phyloP scores from a whole-genome alignment of 805 yeast species.

The Myxozyma monticola region DNA sequence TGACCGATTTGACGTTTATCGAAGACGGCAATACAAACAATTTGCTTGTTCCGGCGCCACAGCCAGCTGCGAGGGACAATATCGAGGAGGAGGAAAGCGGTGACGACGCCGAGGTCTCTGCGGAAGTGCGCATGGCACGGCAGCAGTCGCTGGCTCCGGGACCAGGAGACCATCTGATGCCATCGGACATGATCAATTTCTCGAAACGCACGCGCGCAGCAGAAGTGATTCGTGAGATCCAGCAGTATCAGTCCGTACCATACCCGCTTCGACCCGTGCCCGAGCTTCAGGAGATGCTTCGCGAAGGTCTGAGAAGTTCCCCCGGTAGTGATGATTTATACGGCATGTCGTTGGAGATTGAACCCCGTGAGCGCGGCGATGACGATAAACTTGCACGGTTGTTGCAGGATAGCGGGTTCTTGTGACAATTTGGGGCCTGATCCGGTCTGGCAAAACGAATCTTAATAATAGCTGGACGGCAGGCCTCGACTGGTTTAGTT shows the following conservation, averaged over 20 bases:
- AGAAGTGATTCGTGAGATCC: slow-evolving; percentile 71
- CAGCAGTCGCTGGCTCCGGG: neutral
- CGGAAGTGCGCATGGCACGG: neutral
- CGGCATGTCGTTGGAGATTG: slow-evolving; percentile 68
- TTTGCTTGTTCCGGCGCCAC: slow-evolving; percentile 5
- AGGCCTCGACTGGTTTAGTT: too few relatives aligned
- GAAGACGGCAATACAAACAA: slow-evolving; percentile 83
- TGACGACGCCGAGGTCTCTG: neutral
- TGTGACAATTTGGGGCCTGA: too few relatives aligned
- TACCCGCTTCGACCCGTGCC: slow-evolving; percentile 63
- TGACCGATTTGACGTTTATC: slow-evolving; percentile 85
- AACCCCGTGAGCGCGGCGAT: slow-evolving; percentile 50
- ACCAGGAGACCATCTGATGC: neutral
- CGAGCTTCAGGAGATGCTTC: slow-evolving; percentile 57
- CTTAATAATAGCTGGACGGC: too few relatives aligned
- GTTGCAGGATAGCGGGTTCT: slow-evolving; percentile 37
- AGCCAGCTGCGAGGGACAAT: too few relatives aligned
- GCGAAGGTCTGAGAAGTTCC: slow-evolving; percentile 50
- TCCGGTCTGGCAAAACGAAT: too few relatives aligned
- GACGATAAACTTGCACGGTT: slow-evolving; percentile 37
- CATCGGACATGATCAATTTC: slow-evolving; percentile 62
- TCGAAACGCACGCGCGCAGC: slow-evolving; percentile 73
- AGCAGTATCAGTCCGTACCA: slow-evolving; percentile 62
- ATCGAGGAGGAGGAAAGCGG: neutral
- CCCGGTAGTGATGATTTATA: slow-evolving; percentile 83